Evolutionary conservation across 257 asterid genomes (phyloP), one percentile per base, ranked within the genome.

Genomic region (Solanum etuberosum): DNA sequence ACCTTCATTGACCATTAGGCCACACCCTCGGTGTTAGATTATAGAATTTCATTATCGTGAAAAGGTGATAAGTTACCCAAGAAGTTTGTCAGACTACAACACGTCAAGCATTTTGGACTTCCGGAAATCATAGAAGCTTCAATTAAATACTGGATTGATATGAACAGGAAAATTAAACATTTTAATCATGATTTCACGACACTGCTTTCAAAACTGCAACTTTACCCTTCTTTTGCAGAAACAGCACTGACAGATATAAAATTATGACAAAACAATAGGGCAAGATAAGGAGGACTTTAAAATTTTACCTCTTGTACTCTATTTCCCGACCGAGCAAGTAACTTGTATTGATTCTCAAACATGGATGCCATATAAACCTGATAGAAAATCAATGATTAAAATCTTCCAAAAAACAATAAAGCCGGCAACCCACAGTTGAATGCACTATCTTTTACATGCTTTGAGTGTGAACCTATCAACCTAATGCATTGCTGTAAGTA

Each of bases 241-340:
- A 72, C 1, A 72, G 31, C 40, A 72, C 1, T 72, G 10, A 10
- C 6, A 34, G 48, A 72, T 72, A 35, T 6, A 29, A 6, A 51
- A 70, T 25, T 32, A 57, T 32, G 86, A 14, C 10, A 0, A 11
- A 35, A 77, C 73, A 29, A 29, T 65, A 35, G 29, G 27, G 37
- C 14, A 65, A 89, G 83, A 6, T 10, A 27, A 80, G 83, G 32
- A 57, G 27, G 74, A 89, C 80, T 63, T 4, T 31, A 35, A 57
- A 85, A 46, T 86, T 85, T 86, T 87, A 95, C 99, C 97, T 95
- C 98, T 83, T 97, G 99, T 68, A 94, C 95, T 91, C 91, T 89
- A 85, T 97, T 97, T 88, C 96, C 98, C 29, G 98, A 94, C 84
- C 99, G 97, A 87, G 98, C 99, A 43, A 97, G 99, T 86, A 97